A percentile compares a stretch with the other conserved stretches of the same genome.
phyloP scores from a whole-genome alignment of 768 basidiomycete species.

The Rhizopogon vinicolor region DNA sequence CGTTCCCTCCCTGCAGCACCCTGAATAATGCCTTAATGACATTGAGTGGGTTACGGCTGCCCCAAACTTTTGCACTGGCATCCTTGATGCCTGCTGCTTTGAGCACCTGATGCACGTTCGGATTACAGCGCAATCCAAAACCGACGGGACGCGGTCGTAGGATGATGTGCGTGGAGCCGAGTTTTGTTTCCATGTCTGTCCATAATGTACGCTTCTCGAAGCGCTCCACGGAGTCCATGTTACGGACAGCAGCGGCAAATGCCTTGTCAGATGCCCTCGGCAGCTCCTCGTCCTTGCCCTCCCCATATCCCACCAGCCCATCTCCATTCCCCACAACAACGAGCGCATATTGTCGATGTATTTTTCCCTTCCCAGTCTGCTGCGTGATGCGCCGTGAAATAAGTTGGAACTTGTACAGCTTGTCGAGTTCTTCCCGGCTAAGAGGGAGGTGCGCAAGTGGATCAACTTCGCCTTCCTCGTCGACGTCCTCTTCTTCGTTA shows the following conservation, averaged over 20 bases:
- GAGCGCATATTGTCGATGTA: constrained; percentile 54
- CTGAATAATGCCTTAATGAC: constrained; percentile 83
- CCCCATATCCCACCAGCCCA: constrained; percentile 79
- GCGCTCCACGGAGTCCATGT: constrained; percentile 91
- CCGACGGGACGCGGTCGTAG: constrained; percentile 83
- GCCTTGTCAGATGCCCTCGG: constrained; percentile 53
- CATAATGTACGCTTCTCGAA: constrained; percentile 95
- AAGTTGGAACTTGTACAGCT: constrained; percentile 37
- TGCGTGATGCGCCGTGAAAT: constrained; percentile 62
- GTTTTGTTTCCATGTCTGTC: constrained; percentile 84
- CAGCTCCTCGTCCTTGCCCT: constrained; percentile 67
- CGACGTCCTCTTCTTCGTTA: constrained; percentile 23
- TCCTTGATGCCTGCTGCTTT: constrained; percentile 96
- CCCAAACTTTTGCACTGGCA: constrained; percentile 92
- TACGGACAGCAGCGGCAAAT: constrained; percentile 67
- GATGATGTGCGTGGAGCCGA: constrained; percentile 76
- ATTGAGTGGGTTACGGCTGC: constrained; percentile 75
- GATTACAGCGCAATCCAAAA: constrained; percentile 89
- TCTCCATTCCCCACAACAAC: constrained; percentile 80
- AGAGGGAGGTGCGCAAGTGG: constrained; percentile 13
- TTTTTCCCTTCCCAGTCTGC: constrained; percentile 94
- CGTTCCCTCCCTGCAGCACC: constrained; percentile 82
- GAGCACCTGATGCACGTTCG: constrained; percentile 82
- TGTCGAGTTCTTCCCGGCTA: constrained; percentile 18
- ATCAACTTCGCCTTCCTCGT: constrained; percentile 10